Base-by-base conservation (phyloP, 2,329 filamentous ascomycete genomes). In the Pseudocercospora vitis region DNA sequence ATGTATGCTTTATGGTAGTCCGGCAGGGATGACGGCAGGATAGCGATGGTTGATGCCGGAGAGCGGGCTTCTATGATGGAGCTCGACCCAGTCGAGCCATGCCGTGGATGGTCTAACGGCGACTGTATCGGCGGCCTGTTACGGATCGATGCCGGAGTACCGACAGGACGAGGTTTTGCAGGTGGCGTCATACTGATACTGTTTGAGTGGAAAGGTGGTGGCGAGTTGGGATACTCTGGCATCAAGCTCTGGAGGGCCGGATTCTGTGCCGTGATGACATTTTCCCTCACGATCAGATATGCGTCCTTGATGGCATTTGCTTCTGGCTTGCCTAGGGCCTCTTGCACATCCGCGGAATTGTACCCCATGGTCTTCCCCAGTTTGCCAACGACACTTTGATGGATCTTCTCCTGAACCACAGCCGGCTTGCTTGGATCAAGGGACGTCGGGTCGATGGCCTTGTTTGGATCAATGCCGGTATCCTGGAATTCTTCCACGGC, bases 291-390 rank as follows among this genome's bases (percentile, higher is more conserved):
- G 70, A 99, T 99, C 74, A 96, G 86, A 75, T 97, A 99, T 1
- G 94, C 94, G 73, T 99, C 94, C 75, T 99, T 99, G 78, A 99
- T 96, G 8, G 94, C 91, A 54, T 91, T 97, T 9, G 94, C 94
- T 70, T 99, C 94, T 49, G 94, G 85, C 52, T 90, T 91, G 66
- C 88, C 87, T 58, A 99, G 77, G 18, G 94, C 92, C 72, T 97
- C 94, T 69, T 96, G 88, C 49, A 99, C 92, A 76, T 99, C 94
- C 57, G 87, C 87, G 70, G 89, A 92, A 29, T 88, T 91, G 70
- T 99, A 99, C 56, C 94, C 94, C 91, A 99, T 97, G 0, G 91
- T 96, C 75, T 92, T 94, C 66, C 92, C 94, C 49, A 99, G 87
- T 77, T 97, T 97, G 55, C 91, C 88, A 4, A 95, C 92, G 3